Conservation (phyloP, 331 rosid genomes). For the Malus hybrid region DNA sequence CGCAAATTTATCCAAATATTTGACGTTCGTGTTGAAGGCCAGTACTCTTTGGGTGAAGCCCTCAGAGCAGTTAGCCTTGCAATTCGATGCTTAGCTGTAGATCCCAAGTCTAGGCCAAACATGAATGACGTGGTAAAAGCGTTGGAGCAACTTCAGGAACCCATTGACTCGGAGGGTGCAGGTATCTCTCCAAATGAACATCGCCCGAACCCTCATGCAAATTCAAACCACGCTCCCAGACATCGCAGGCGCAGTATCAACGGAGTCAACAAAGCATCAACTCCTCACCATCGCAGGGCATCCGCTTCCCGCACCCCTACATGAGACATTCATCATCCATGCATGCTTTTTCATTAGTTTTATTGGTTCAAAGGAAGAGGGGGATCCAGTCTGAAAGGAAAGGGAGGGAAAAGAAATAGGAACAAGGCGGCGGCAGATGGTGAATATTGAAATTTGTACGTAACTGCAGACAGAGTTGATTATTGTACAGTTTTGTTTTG, state of each 20-base stretch:
- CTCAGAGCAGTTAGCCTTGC: slow-evolving; percentile 59
- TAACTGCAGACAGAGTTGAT: background rate
- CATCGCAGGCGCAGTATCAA: slow-evolving; percentile 20
- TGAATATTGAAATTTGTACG: background rate
- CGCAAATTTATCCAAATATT: slow-evolving; percentile 61
- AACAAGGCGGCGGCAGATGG: background rate
- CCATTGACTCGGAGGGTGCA: slow-evolving; percentile 13
- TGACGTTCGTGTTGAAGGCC: slow-evolving; percentile 79
- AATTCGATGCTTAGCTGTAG: slow-evolving; percentile 55
- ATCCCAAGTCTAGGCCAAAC: slow-evolving; percentile 65
- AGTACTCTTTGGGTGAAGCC: slow-evolving; percentile 49
- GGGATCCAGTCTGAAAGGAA: background rate
- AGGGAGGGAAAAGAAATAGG: background rate
- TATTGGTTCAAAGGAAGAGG: background rate
- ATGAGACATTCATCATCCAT: background rate
- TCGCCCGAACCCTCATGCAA: slow-evolving; percentile 20
- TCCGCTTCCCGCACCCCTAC: slow-evolving; percentile 23
- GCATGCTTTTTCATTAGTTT: background rate
- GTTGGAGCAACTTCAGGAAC: slow-evolving; percentile 62
- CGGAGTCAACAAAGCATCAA: slow-evolving; percentile 6
- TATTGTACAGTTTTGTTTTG: background rate
- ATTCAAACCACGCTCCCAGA: slow-evolving; percentile 16
- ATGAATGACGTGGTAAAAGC: slow-evolving; percentile 68
- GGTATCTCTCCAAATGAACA: slow-evolving; percentile 22
- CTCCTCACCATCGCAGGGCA: slow-evolving; percentile 19